These are phyloP conservation scores for Solidago caesia DNA, from an alignment of 129 eudicot genomes.

Conservation along the genomic window DNA sequence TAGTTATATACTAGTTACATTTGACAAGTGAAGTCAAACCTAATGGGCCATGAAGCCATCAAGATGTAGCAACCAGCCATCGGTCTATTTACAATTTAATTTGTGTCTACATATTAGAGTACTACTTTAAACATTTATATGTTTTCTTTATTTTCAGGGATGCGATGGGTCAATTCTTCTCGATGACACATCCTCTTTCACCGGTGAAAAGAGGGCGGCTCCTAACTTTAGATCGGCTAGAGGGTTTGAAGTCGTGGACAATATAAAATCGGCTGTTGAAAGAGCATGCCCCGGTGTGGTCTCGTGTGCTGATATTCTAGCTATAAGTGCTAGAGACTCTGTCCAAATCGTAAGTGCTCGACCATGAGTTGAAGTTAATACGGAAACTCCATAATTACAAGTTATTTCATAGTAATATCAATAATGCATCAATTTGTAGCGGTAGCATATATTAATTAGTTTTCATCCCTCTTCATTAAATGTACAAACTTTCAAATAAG, in stretches of 20 bases:
- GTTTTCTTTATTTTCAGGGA: constrained; percentile 46
- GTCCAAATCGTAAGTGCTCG: constrained; percentile 50
- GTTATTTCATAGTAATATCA: neutral
- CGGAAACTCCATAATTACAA: neutral
- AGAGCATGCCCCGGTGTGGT: constrained; percentile 82
- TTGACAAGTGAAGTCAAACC: constrained; percentile 15
- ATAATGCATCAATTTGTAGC: too few species aligned
- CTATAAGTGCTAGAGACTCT: constrained; percentile 80
- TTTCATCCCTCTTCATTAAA: neutral
- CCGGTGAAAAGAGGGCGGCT: constrained; percentile 72
- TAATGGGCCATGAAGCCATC: constrained; percentile 3
- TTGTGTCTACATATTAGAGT: neutral
- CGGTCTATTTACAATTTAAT: neutral
- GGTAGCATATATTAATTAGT: too few species aligned
- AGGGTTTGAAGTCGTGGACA: constrained; percentile 78
- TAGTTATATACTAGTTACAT: neutral
- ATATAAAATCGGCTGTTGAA: constrained; percentile 76
- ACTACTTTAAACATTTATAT: neutral
- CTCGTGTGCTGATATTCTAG: constrained; percentile 83
- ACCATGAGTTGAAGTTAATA: neutral
- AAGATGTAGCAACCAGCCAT: neutral
- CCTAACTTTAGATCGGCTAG: constrained; percentile 72
- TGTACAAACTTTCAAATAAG: neutral
- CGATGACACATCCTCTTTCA: constrained; percentile 76
- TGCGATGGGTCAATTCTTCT: constrained; percentile 88